Evolutionary conservation across 331 rosid species (phyloP).

Genomic region (Phaseolus coccineus): DNA sequence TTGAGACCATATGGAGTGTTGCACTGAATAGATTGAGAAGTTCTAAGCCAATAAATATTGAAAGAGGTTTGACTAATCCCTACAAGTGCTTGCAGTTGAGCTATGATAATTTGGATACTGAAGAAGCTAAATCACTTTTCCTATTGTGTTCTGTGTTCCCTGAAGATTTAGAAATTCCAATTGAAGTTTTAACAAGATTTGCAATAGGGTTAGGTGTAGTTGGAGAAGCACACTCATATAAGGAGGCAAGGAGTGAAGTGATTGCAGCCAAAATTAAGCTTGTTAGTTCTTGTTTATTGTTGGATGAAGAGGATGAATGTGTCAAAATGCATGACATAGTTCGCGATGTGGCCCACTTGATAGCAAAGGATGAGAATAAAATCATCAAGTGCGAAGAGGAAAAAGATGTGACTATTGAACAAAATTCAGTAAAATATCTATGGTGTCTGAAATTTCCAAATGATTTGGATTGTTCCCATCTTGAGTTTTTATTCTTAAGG

Average conservation of each 20-base stretch:
- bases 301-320: neutral
- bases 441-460: constrained; percentile 33
- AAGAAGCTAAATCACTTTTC: constrained; percentile 20
- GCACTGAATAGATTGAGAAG: constrained; percentile 16
- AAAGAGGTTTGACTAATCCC: constrained; percentile 26
- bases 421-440: constrained; percentile 13
- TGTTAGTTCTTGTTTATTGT: constrained; percentile 33
- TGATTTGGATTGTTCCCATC: constrained; percentile 20
- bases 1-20: constrained; percentile 1
- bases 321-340: constrained; percentile 48
- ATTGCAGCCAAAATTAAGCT: constrained; percentile 3
- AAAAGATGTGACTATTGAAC: neutral
- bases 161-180: constrained; percentile 31
- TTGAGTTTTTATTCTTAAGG: constrained; percentile 6
- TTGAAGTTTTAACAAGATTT: constrained; percentile 10
- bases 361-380: neutral
- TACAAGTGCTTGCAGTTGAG: constrained; percentile 36
- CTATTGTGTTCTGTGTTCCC: constrained; percentile 42
- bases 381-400: neutral
- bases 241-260: neutral
- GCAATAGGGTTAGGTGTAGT: constrained; percentile 31
- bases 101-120: constrained; percentile 16
- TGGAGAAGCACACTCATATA: neutral
- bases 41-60: constrained; percentile 15
- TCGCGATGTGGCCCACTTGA: constrained; percentile 40